Evolutionary conservation across 2,329 filamentous ascomycete genomes (phyloP), one percentile per base, ranked within the genome.

Genomic region (Teratosphaeria gauchensis): DNA sequence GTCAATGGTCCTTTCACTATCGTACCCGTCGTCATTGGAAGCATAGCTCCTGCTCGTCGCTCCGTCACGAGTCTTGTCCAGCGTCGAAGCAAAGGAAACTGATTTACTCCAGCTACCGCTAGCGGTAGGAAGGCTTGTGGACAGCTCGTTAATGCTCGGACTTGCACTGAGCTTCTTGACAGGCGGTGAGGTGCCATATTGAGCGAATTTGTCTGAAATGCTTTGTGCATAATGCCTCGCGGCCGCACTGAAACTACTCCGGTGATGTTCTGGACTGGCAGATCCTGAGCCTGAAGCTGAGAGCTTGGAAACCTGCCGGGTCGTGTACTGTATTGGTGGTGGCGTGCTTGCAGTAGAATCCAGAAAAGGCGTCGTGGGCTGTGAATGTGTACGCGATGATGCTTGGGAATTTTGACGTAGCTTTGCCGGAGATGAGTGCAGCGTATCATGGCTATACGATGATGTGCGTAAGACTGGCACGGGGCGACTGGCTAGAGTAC

Each of bases 61-160:
- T 48, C 59, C 73, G 63, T 59, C 68, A 58, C 56, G 69, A 52
- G 42, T 19, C 21, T 42, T 55, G 31, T 46, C 8, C 12, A n/a
- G 14, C 6, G 67, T 66, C 28, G 52, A 28, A 4, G 63, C 63
- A 53, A 72, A 72, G 1, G 69, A 71, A 2, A 72, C 69, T 4
- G 68, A 66, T 56, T 72, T 76, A 31, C 74, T 77, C 77, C 77
- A 79, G 16, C 77, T 79, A 19, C 78, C 74, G n/a, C 72, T 71
- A 53, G 71, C 72, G 24, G 61, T 60, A 14, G 67, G 64, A 9
- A 70, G 55, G 55, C 68, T 69, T 1, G 64, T 63, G 4, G 69
- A 69, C 1, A 69, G 59, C 56, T 70, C 67, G 51, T 68, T 67
- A 31, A 53, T 35, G 30, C 60, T 62, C 1, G 69, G 67, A 56